Percentiles rank a stretch among this genome's conserved stretches.
Evolutionary conservation across 768 basidiomycete species (phyloP).

Genomic region (Gautieria morchelliformis): DNA sequence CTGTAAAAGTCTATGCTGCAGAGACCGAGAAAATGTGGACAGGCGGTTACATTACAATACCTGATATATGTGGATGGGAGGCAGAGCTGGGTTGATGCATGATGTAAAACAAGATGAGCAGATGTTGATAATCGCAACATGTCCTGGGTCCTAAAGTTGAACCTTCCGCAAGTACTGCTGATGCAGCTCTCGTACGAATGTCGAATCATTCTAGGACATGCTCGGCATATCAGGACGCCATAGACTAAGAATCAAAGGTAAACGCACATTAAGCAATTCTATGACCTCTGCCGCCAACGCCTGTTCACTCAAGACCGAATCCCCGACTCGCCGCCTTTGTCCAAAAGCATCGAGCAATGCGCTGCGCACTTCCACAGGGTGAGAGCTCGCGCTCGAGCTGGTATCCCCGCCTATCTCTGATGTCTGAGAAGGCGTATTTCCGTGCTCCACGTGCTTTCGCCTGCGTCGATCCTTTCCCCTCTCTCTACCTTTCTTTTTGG

Average conservation of each 20-base stretch:
- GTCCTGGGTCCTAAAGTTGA: neutral
- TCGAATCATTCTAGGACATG: constrained; percentile 5
- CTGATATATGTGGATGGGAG: neutral
- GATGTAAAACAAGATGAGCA: neutral
- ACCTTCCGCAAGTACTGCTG: constrained; percentile 4
- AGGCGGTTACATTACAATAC: neutral
- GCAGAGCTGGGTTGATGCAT: neutral
- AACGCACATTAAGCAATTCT: constrained; percentile 7
- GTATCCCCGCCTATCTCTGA: neutral
- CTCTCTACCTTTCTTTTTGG: neutral
- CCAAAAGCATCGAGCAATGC: constrained; percentile 3
- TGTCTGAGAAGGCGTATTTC: neutral
- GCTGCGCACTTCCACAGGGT: neutral
- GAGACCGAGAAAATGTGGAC: neutral
- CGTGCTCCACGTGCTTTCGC: neutral
- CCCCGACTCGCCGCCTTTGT: neutral
- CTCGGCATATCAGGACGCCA: neutral
- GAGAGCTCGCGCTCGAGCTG: constrained; percentile 3
- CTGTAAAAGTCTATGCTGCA: neutral
- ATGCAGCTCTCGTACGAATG: constrained; percentile 5
- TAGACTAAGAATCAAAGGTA: neutral
- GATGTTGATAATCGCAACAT: neutral
- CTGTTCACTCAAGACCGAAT: neutral
- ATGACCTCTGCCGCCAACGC: constrained; percentile 2
- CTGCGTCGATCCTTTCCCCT: neutral